Percentiles rank a stretch among this genome's conserved stretches.
Evolutionary conservation across 331 rosid genomes (phyloP).

Genomic region (Malus hybrid): DNA sequence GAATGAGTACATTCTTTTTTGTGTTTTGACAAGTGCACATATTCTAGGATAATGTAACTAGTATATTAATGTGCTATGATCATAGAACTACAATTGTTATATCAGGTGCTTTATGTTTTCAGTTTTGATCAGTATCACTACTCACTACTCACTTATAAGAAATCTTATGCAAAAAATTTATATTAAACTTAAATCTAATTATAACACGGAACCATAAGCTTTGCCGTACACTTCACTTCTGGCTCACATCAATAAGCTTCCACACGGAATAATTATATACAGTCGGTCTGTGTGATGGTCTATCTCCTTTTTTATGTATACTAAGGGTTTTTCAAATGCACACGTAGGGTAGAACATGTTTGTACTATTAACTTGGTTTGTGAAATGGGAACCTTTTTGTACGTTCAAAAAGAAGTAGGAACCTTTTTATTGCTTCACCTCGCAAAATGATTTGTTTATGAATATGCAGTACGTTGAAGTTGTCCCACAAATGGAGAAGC

Average conservation of each 20-base stretch:
- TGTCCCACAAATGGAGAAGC: constrained; percentile 96
- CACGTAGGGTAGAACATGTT: neutral
- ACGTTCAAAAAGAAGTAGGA: neutral
- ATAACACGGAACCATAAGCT: neutral
- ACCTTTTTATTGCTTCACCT: neutral
- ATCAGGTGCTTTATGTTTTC: neutral
- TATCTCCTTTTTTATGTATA: neutral
- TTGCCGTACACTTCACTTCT: neutral
- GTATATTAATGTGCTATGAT: neutral
- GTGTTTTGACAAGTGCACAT: neutral
- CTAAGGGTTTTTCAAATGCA: neutral
- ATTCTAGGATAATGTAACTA: neutral
- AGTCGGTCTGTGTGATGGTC: neutral
- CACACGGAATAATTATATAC: neutral
- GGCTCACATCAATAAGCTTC: neutral
- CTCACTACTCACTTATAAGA: neutral
- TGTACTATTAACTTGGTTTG: neutral
- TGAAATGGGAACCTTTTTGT: too few species aligned
- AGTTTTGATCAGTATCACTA: neutral
- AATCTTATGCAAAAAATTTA: neutral
- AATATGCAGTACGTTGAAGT: constrained; percentile 82
- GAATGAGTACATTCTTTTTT: too few species aligned
- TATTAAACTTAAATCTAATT: neutral
- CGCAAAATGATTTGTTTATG: neutral
- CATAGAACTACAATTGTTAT: neutral